Evolutionary conservation across 495 filamentous ascomycete genomes (phyloP), one percentile per base, ranked within the genome.

Genomic region (Podospora pseudopauciseta): DNA sequence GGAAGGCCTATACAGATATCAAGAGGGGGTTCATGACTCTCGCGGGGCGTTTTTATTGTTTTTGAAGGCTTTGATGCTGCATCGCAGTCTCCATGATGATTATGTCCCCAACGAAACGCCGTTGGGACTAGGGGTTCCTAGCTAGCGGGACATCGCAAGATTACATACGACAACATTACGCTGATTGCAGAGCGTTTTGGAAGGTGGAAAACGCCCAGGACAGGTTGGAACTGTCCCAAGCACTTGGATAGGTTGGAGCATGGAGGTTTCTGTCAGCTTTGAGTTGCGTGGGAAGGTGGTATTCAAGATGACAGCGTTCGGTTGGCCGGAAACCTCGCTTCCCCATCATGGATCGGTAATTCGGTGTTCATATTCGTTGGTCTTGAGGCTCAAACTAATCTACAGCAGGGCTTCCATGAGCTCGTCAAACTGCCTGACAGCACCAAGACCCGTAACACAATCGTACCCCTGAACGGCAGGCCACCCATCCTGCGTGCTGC

Each of bases 391-490:
- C 30, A 32, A 32, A 4, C 7, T 13, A 49, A 49, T 9, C 13
- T 49, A 49, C 13, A 49, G 39, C 15, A 49, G 39, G 39, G 39
- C 39, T 49, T 5, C 15, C 64, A 80, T 13, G 30, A 82, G 67
- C 55, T 76, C 73, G 4, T 58, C 53, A 63, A 81, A 81, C 30
- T 80, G 76, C n/a, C 69, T 71, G 3, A 80, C 70, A 20, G 75
- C 74, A 0, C 80, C 80, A 6, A 82, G 66, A 2, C 80, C 80
- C 1, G 80, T 81, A 16, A 81, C 72, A n/a, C 65, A 68, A 66
- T 82, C 79, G 23, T 73, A 82, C 0, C 80, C 80, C 60, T 67
- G 55, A 13, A 30, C 66, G n/a, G 77, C 76, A 65, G 73, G 54
- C 79, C 79, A 82, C 2, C 80, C 80, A 1, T 19, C 20, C 6